phyloP scores from a whole-genome alignment of 1,139 yeast species.

The Arxiozyma slooffiae region DNA sequence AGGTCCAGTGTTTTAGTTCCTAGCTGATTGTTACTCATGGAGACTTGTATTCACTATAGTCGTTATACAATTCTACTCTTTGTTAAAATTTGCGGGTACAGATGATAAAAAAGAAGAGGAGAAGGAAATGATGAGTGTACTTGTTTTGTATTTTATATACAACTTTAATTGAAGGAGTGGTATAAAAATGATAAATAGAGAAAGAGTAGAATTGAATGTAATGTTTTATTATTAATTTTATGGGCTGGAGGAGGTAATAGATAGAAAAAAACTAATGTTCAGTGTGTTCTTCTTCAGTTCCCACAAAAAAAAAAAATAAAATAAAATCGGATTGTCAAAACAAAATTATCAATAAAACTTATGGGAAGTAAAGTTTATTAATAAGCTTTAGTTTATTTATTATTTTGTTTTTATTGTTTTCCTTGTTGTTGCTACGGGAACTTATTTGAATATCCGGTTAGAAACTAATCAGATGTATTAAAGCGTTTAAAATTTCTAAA shows the following conservation, averaged over 20 bases:
- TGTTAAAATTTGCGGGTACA: not conserved
- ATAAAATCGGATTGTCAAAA: too few species aligned
- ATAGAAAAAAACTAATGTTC: not conserved
- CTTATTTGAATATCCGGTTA: too few species aligned
- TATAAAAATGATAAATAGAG: too few species aligned
- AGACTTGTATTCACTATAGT: not conserved
- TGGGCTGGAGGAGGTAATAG: not conserved
- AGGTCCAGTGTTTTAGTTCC: constrained; percentile 21
- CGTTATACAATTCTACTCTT: not conserved
- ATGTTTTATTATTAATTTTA: not conserved
- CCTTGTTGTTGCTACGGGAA: too few species aligned
- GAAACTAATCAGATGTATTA: too few species aligned
- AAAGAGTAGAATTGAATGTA: not conserved
- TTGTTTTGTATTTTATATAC: too few species aligned
- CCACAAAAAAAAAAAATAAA: not conserved
- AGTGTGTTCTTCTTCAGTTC: too few species aligned
- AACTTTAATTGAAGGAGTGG: not conserved
- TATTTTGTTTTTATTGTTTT: too few species aligned
- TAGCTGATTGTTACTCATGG: constrained; percentile 1
- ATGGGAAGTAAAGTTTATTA: not conserved
- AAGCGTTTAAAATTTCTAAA: too few species aligned
- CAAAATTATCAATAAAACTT: not conserved
- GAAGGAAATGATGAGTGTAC: not conserved
- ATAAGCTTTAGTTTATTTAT: too few species aligned
- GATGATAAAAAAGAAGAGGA: not conserved